Conservation (phyloP, 2,329 filamentous ascomycete species). For the Gliomastix tumulicola region DNA sequence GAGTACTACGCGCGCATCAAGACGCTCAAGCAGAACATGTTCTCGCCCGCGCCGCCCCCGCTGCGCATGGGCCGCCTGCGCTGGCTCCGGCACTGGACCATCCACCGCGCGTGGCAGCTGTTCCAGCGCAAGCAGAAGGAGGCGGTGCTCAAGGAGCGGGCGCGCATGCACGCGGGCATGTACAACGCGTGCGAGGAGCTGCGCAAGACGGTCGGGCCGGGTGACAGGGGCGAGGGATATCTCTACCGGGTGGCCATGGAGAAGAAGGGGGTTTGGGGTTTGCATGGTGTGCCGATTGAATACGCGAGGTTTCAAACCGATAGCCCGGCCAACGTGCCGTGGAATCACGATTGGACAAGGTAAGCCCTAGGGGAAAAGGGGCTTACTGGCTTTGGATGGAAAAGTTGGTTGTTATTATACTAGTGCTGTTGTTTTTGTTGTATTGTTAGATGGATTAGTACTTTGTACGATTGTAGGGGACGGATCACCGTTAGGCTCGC, state of each 20-base stretch:
- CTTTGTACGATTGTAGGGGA: too few relatives aligned
- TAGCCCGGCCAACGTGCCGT: conserved; percentile 69
- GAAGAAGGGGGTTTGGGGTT: conserved; percentile 77
- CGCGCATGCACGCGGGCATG: conserved; percentile 79
- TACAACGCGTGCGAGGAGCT: conserved; percentile 79
- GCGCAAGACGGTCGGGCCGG: conserved; percentile 50
- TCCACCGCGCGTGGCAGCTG: conserved; percentile 91
- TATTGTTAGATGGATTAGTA: too few relatives aligned
- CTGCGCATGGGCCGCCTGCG: conserved; percentile 85
- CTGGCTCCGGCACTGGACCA: conserved; percentile 93
- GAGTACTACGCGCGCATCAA: conserved; percentile 34
- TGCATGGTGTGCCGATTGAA: conserved; percentile 77
- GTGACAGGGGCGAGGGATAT: conserved; percentile 54
- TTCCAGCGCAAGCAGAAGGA: conserved; percentile 64
- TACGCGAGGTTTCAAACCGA: conserved; percentile 83
- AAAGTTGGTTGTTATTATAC: too few relatives aligned
- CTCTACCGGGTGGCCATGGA: conserved; percentile 84
- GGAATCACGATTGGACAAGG: conserved; percentile 90
- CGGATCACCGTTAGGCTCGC: too few relatives aligned
- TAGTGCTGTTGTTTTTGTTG: too few relatives aligned
- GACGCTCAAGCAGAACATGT: conserved; percentile 39
- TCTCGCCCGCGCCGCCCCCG: conserved; percentile 52
- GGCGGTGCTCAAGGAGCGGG: conserved; percentile 61
- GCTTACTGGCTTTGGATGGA: too few relatives aligned
- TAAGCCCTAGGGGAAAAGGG: too few relatives aligned